A percentile compares a stretch with the other conserved stretches of the same genome.
These are phyloP conservation scores for Backusella tarrabulga DNA, from an alignment of 192 early-diverging fungal genomes.

Conservation along the genomic window DNA sequence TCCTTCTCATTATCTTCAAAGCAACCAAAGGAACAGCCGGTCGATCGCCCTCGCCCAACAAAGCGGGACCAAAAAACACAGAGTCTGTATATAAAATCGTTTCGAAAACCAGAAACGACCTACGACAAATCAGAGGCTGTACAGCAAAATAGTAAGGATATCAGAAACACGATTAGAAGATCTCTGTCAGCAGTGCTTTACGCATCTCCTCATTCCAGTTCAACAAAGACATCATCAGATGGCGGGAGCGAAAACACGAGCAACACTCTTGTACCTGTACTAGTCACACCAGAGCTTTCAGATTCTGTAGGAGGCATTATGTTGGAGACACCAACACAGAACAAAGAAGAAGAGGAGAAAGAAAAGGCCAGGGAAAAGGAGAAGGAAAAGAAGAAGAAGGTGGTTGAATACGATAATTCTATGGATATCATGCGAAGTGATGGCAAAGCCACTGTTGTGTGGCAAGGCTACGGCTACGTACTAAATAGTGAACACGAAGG, in stretches of 20 bases:
- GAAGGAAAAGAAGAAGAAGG: conserved; percentile 2
- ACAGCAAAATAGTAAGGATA: conserved; percentile 13
- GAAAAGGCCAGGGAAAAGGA: not conserved
- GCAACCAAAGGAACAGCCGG: not conserved
- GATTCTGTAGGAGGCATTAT: conserved; percentile 9
- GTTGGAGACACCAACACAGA: not conserved
- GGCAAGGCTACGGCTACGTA: conserved; percentile 29
- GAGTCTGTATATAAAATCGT: conserved; percentile 20
- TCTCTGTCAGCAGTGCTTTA: conserved; percentile 27
- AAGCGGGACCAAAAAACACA: conserved; percentile 14
- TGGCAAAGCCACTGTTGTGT: conserved; percentile 6
- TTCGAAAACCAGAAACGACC: conserved; percentile 1
- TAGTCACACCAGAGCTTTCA: conserved; percentile 20
- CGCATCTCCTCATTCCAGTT: conserved; percentile 17
- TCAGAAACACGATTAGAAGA: conserved; percentile 18
- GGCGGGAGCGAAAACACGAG: not conserved
- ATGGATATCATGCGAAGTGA: conserved; percentile 6
- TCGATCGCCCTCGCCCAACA: not conserved
- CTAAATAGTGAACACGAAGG: not conserved
- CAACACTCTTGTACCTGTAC: conserved; percentile 18
- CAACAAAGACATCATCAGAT: not conserved
- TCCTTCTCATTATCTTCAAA: conserved; percentile 2
- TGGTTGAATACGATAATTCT: conserved; percentile 25
- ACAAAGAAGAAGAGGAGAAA: not conserved
- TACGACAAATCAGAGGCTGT: conserved; percentile 12